phyloP scores from a whole-genome alignment of 257 asterid species.

The Fraxinus quadrangulata region DNA sequence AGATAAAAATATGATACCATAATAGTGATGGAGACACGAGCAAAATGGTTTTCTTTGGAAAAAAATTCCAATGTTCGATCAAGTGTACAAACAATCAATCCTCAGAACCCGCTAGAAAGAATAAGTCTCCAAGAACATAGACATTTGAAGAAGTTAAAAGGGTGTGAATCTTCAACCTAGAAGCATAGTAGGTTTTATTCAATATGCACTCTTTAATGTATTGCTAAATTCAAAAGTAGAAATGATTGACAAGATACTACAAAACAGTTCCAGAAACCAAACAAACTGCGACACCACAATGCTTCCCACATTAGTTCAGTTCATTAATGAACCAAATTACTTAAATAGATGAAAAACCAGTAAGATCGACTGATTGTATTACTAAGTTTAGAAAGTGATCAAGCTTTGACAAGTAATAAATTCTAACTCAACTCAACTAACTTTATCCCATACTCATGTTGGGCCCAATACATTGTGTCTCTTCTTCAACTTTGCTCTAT shows the following conservation, averaged over 20 bases:
- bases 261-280: background rate
- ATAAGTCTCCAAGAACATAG: background rate
- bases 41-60: background rate
- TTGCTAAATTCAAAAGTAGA: background rate
- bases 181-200: background rate
- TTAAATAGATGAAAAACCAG: background rate
- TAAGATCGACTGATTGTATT: background rate
- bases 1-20: background rate
- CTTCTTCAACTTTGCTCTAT: background rate
- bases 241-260: background rate
- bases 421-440: background rate
- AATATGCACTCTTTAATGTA: background rate
- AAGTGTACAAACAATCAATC: background rate
- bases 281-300: slow-evolving; percentile 8
- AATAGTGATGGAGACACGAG: background rate
- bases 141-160: background rate
- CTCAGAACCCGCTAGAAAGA: background rate
- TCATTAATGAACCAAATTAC: slow-evolving; percentile 14
- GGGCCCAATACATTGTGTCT: background rate
- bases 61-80: background rate
- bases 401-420: slow-evolving; percentile 4
- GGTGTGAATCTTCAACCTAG: slow-evolving; percentile 3
- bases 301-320: slow-evolving; percentile 12
- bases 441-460: background rate
- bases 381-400: slow-evolving; percentile 6